Evolutionary conservation across 306 rosid genomes (phyloP), one percentile per base, ranked within the genome.

Genomic region (Lathyrus oleraceus): DNA sequence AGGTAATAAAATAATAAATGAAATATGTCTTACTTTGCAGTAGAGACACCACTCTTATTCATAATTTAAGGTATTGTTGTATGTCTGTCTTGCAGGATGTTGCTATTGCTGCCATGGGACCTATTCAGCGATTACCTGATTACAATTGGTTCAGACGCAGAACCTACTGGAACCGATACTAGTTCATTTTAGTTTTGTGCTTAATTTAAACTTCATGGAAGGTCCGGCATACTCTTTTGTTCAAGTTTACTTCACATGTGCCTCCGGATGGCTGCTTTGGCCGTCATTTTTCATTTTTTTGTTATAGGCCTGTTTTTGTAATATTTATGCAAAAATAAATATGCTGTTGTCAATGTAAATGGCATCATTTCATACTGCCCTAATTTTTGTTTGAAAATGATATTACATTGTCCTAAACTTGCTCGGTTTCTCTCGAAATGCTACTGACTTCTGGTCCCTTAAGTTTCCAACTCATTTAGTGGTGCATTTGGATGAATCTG

Each of bases 121-220:
- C 98, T 5, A 68, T 93, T 81, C 89, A 85, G 70, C 69, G 72
- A 17, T 81, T 93, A 81, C 98, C 96, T 0, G 96, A 93, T 84
- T 93, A 90, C 89, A 93, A 93, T 86, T 83, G 93, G 96, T 93
- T 93, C 89, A 93, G 98, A 80, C 96, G 96, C 87, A 82, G 98
- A 81, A 93, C 98, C 67, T 93, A 88, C 93, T 90, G 98, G 98
- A 90, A 90, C 91, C 88, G 96, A 59, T 90, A 93, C 65, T 92
- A 90, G 92, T 77, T 81, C 48, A 53, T n/a, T n/a, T 23, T 65
- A 72, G 45, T 12, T n/a, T 81, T 15, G 57, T 77, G 70, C 74
- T 68, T 72, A 44, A 13, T 82, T 57, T 70, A 57, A 13, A 59
- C 23, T 72, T 80, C 23, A 28, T 72, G 77, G 56, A 81, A 70